A percentile compares a stretch with the other conserved stretches of the same genome.
phyloP scores from a whole-genome alignment of 2,329 filamentous ascomycete species.

The Trichophyton schoenleinii region DNA sequence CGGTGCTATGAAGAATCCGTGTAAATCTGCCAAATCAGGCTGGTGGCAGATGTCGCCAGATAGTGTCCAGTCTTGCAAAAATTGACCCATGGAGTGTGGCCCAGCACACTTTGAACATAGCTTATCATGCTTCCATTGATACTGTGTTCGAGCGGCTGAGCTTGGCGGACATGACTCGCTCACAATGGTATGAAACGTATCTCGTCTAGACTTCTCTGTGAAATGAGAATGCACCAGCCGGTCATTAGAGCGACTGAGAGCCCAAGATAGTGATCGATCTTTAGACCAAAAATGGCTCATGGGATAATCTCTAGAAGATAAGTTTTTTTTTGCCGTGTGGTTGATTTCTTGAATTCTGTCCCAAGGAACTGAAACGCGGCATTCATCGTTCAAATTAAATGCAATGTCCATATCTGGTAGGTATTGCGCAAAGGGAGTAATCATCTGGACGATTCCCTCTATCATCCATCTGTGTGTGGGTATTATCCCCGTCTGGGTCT shows the following conservation, averaged over 20 bases:
- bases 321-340: slow-evolving; percentile 12
- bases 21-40: slow-evolving; percentile 59
- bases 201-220: slow-evolving; percentile 28
- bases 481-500: slow-evolving; percentile 39
- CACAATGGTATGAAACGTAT: slow-evolving; percentile 31
- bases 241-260: slow-evolving; percentile 24
- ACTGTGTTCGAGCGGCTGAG: slow-evolving; percentile 46
- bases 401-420: slow-evolving; percentile 53
- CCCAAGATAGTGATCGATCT: slow-evolving; percentile 28
- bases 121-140: slow-evolving; percentile 51
- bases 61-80: slow-evolving; percentile 52
- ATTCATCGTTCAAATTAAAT: slow-evolving; percentile 51
- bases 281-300: slow-evolving; percentile 25
- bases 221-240: slow-evolving; percentile 27
- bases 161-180: slow-evolving; percentile 49
- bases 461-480: slow-evolving; percentile 49
- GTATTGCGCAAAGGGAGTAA: slow-evolving; percentile 40
- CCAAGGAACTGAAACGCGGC: slow-evolving; percentile 44
- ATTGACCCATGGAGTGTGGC: slow-evolving; percentile 54
- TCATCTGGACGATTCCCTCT: slow-evolving; percentile 41
- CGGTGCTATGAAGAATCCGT: slow-evolving; percentile 59
- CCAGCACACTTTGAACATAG: slow-evolving; percentile 53
- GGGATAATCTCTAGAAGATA: slow-evolving; percentile 14
- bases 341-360: slow-evolving; percentile 29
- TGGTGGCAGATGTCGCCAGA: slow-evolving; percentile 62